phyloP scores from a whole-genome alignment of 495 filamentous ascomycete genomes.

The Cairneyella variabilis region DNA sequence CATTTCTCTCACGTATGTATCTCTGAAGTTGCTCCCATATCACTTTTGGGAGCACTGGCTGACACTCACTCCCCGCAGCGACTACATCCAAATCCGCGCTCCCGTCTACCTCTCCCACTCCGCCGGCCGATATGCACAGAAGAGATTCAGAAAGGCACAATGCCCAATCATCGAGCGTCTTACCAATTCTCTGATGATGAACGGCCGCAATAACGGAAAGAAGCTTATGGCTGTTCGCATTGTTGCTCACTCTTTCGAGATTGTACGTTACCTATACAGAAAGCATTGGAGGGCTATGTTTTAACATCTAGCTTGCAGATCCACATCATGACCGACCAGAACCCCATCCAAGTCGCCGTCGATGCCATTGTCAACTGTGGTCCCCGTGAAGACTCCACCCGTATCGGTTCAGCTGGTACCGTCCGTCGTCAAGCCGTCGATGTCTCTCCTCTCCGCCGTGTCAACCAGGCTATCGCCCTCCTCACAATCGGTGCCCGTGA shows the following conservation, averaged over 20 bases:
- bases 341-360: conserved; percentile 98
- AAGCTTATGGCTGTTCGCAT: conserved; percentile 99
- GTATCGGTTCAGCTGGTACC: conserved; percentile 98
- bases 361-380: conserved; percentile 99
- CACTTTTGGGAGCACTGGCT: conserved; percentile 32
- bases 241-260: conserved; percentile 97
- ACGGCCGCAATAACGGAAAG: conserved; percentile 99
- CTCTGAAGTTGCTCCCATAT: no score
- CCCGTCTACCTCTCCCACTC: conserved; percentile 99
- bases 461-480: conserved; percentile 98
- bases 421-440: conserved; percentile 99
- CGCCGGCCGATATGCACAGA: conserved; percentile 96
- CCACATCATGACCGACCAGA: conserved; percentile 99
- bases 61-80: conserved; percentile 58
- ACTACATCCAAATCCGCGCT: conserved; percentile 98
- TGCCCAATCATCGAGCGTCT: conserved; percentile 99
- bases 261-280: conserved; percentile 60
- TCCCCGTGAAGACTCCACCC: conserved; percentile 98
- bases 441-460: conserved; percentile 97
- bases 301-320: conserved; percentile 55
- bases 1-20: conserved; percentile 96
- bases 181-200: conserved; percentile 99
- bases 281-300: neutral
- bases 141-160: conserved; percentile 99
- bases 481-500: conserved; percentile 97